Base-by-base conservation (phyloP, 108 stramenopile species). In the Cyclotella baltica region DNA sequence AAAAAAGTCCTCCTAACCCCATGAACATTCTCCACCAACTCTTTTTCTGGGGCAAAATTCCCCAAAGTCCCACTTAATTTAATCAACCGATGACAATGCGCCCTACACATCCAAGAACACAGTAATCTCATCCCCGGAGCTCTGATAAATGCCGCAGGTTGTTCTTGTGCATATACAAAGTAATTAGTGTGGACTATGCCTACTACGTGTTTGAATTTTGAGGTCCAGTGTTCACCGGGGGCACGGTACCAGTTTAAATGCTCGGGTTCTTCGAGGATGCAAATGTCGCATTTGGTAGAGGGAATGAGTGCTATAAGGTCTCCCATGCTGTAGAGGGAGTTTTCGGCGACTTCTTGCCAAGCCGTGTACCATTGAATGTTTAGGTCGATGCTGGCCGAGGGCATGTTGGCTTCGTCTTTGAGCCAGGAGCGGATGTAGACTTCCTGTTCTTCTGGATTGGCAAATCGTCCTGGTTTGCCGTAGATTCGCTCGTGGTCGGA, bases 141-240 rank as follows among this genome's bases (percentile, higher is more conserved):
- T 40, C 92, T 75, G 57, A 96, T 83, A 37, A 90, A 81, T 16
- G 92, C 92, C 20, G 86, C 91, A 15, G 93, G 93, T 67, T 94
- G 93, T 53, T 96, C 91, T 28, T 83, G 76, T 25, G 90, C 89
- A 65, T 97, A 97, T 4, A 84, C 88, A 74, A 90, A 89, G 84
- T 97, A 97, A 70, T 97, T 96, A 10, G 96, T 97, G 63, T 97
- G 96, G 22, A 97, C 82, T 59, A 97, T 89, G 29, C 96, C 96
- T 13, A 97, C 95, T n/a, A 96, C 94, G 75, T 93, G 91, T 30
- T 87, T 87, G 80, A 98, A 98, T 52, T 96, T 93, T 31, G 84
- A 62, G 30, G 92, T 91, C 98, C 97, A 98, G 69, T 70, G 88
- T 47, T 86, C 77, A 13, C 74, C 73, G 1, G 83, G 82, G 0